Evolutionary conservation across 106 monocot species (phyloP), one percentile per base, ranked within the genome.

Genomic region (Ottelia alismoides): DNA sequence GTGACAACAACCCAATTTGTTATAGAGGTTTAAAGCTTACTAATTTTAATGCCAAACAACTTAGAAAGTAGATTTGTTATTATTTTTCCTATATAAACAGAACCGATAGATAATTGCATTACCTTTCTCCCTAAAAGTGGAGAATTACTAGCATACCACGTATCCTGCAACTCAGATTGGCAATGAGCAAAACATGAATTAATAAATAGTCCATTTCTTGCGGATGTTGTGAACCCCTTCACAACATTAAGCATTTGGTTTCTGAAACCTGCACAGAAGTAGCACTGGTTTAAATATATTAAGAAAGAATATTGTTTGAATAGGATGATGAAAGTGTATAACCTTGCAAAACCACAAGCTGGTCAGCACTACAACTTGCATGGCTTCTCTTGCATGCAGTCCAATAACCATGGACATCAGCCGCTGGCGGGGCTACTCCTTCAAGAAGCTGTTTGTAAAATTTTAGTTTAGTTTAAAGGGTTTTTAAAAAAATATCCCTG

Each of bases 101-200:
- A n/a, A n/a, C n/a, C n/a, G n/a, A n/a, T n/a, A n/a, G n/a, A n/a
- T n/a, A n/a, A n/a, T n/a, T n/a, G n/a, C n/a, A 35, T 35, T 73
- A 82, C 76, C 82, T 77, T 73, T 25, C 63, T 73, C 30, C 26
- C 47, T 48, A 82, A 53, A 16, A 49, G n/a, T 3, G 81, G 81
- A 56, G 81, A 72, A 48, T 57, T 35, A 28, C 43, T 48, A 23
- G 60, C 61, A 54, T 18, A 73, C 76, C 73, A 82, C 28, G 76
- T 82, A 22, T 65, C 66, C 47, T 69, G 69, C 55, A 28, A 45
- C 57, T 69, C 73, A 10, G 76, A 56, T 47, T 82, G 82, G 31
- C 82, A 77, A 48, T 82, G 82, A 22, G 77, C 69, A 56, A 82
- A 82, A 32, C 82, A 82, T 2, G 82, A 82, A 70, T 82, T 77